phyloP scores from a whole-genome alignment of 2,329 filamentous ascomycete genomes.

The Pyrenochaeta sp. region DNA sequence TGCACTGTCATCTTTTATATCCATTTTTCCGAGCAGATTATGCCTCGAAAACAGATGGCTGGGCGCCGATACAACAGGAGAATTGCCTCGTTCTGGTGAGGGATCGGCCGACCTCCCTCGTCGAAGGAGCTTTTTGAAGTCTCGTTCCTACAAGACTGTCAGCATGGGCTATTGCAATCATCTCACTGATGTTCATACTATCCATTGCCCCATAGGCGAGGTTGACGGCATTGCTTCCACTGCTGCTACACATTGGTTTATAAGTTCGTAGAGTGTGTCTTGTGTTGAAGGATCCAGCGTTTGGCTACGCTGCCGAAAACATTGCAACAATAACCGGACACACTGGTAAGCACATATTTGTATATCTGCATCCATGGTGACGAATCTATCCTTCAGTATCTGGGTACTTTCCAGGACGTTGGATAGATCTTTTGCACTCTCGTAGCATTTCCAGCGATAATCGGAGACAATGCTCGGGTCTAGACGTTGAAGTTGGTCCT shows the following conservation, averaged over 20 bases:
- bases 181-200: not conserved
- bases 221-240: not conserved
- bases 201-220: not conserved
- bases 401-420: not conserved
- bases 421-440: not conserved
- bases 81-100: not conserved
- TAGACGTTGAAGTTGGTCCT: not conserved
- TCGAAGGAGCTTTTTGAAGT: not conserved
- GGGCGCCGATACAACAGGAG: not conserved
- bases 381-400: not conserved
- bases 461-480: not conserved
- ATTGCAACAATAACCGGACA: not conserved
- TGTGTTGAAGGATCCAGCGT: not conserved
- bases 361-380: not conserved
- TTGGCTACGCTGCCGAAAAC: not conserved
- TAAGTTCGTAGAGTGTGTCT: not conserved
- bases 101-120: not conserved
- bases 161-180: not conserved
- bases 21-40: not conserved
- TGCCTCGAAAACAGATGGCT: conserved; percentile 1
- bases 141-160: not conserved
- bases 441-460: conserved; percentile 1
- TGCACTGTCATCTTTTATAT: not conserved
- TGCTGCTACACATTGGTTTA: not conserved
- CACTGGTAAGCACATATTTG: not conserved